Evolutionary conservation across 2,329 filamentous ascomycete genomes (phyloP), one percentile per base, ranked within the genome.

Genomic region (Fusarium drepaniforme): DNA sequence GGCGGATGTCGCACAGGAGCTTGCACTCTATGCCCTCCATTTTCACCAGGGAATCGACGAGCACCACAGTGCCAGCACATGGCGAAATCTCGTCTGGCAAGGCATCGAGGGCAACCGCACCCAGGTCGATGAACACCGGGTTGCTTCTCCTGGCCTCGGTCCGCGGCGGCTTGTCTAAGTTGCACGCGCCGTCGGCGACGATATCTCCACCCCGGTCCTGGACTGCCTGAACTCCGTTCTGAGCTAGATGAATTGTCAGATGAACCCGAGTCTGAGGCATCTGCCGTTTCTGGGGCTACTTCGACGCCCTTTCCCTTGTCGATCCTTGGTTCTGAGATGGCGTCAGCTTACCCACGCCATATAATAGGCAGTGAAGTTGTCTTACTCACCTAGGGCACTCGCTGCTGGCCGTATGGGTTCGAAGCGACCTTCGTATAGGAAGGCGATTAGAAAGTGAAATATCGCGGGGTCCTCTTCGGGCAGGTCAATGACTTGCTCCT

Each of bases 401-500:
- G 85, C 81, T 38, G 82, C 80, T n/a, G 86, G 80, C 71, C 80
- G 84, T 66, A 87, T 86, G 40, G 87, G 87, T 5, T 84, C 80
- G 72, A 85, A 88, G 65, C 80, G 84, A 23, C 82, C 84, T 72
- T 88, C 86, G 72, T 88, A 88, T 15, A 88, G 79, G 61, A 84
- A 88, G n/a, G 86, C 85, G 40, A 89, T 80, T 49, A 89, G 78
- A 71, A 88, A 88, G 67, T 87, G 86, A 70, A 89, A 89, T 57
- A 87, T 84, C 64, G 84, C 83, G 4, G 87, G 86, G 71, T 88
- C 83, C 69, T 89, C 87, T 67, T 89, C 87, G 0, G 86, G 87
- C 2, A 89, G 79, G 74, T 87, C 82, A 62, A 89, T 84, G 16
- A 83, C 82, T 70, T 88, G 86, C 18, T 84, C 82, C 23, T 81